phyloP scores from a whole-genome alignment of 768 basidiomycete genomes.

The Suillus discolor region DNA sequence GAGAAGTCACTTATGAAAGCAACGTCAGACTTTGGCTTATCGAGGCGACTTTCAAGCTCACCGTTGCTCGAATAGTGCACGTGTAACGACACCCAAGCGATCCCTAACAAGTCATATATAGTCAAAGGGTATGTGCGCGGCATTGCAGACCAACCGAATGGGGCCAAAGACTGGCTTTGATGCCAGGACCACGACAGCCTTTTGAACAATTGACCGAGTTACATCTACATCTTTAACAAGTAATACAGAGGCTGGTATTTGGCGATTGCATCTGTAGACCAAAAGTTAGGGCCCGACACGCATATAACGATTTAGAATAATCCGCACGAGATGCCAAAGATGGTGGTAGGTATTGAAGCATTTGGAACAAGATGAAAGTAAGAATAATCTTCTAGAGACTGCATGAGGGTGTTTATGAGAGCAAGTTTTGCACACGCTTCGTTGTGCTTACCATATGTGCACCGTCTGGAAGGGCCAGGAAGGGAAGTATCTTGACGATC shows the following conservation, averaged over 20 bases:
- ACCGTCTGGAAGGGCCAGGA: constrained; percentile 95
- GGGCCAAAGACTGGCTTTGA: constrained; percentile 92
- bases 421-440: constrained; percentile 5
- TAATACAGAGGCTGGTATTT: constrained; percentile 80
- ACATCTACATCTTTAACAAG: constrained; percentile 82
- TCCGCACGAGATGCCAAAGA: constrained; percentile 94
- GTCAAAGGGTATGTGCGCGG: constrained; percentile 8
- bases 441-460: constrained; percentile 74
- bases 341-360: constrained; percentile 69
- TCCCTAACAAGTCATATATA: constrained; percentile 54
- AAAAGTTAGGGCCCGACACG: constrained; percentile 1
- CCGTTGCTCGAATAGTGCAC: constrained; percentile 87
- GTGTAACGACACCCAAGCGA: constrained; percentile 92
- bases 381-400: constrained; percentile 80
- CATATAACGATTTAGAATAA: constrained; percentile 12
- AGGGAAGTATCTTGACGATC: constrained; percentile 83
- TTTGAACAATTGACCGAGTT: constrained; percentile 95
- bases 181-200: constrained; percentile 94
- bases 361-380: constrained; percentile 91
- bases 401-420: constrained; percentile 14
- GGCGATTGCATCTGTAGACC: constrained; percentile 81
- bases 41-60: constrained; percentile 22
- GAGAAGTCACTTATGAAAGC: constrained; percentile 69
- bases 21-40: neutral
- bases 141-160: constrained; percentile 59